Evolutionary conservation across 345 rosid species (phyloP).

Genomic region (Arabidopsis suecica): DNA sequence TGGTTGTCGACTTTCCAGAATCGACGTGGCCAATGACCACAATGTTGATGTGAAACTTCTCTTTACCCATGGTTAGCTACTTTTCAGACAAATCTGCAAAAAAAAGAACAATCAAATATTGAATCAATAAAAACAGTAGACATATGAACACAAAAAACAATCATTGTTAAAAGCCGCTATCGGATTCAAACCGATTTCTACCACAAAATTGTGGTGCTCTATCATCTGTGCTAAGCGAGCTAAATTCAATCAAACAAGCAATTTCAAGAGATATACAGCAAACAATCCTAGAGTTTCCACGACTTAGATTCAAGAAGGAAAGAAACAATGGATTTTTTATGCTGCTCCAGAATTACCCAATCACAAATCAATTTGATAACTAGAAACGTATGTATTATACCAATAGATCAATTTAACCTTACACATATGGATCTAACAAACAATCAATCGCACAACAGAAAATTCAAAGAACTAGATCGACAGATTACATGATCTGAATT

Average conservation of each 20-base stretch:
- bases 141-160: not conserved
- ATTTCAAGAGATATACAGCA: not conserved
- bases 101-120: not conserved
- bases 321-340: not conserved
- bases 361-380: not conserved
- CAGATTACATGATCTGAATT: too few species aligned
- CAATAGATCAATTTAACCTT: not conserved
- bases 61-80: slow-evolving; percentile 65
- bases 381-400: not conserved
- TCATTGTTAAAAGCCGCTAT: not conserved
- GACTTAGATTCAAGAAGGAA: not conserved
- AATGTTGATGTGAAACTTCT: slow-evolving; percentile 74
- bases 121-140: not conserved
- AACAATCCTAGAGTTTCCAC: not conserved
- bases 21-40: slow-evolving; percentile 86
- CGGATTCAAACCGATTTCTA: slow-evolving; percentile 43
- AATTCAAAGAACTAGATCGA: not conserved
- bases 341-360: not conserved
- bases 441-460: not conserved
- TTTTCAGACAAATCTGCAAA: slow-evolving; percentile 5
- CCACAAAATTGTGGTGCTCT: slow-evolving; percentile 40
- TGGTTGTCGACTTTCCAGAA: slow-evolving; percentile 81
- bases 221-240: slow-evolving; percentile 30
- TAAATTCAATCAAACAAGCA: not conserved
- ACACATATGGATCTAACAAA: not conserved